These are phyloP conservation scores for Ustulina deusta DNA, from an alignment of 2,329 filamentous ascomycete species.

Conservation along the genomic window DNA sequence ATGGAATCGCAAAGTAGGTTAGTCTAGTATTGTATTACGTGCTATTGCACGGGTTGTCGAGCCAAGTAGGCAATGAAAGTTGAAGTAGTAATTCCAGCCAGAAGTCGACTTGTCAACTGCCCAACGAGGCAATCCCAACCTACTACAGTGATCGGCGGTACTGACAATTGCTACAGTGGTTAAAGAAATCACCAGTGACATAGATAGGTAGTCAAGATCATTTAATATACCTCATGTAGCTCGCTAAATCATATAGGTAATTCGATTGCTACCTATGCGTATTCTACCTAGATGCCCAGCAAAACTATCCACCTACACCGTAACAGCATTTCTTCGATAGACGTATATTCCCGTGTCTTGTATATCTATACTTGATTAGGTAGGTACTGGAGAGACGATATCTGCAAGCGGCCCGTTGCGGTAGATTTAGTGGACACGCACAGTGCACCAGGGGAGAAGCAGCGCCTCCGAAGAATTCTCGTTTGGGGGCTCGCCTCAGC, in stretches of 20 bases:
- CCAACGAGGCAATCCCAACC: too few relatives aligned
- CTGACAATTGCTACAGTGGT: neutral
- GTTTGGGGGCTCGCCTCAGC: slow-evolving; percentile 45
- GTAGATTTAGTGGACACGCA: neutral
- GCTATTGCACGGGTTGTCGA: too few relatives aligned
- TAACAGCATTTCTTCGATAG: neutral
- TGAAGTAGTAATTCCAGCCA: too few relatives aligned
- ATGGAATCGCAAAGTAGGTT: too few relatives aligned
- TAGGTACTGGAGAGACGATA: neutral
- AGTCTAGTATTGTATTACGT: too few relatives aligned
- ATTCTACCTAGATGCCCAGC: too few relatives aligned
- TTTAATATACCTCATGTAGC: neutral
- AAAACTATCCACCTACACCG: too few relatives aligned
- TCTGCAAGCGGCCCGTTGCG: neutral
- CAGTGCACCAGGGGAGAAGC: neutral
- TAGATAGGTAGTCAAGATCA: neutral
- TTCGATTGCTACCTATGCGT: neutral
- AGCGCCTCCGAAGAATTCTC: slow-evolving; percentile 50
- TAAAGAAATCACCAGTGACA: neutral
- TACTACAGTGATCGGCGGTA: too few relatives aligned
- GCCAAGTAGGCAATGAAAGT: too few relatives aligned
- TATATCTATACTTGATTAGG: neutral
- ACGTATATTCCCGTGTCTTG: neutral
- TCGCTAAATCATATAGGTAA: neutral
- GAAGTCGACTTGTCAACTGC: too few relatives aligned